Evolutionary conservation across 1,284 basidiomycete species (phyloP).

Genomic region (Ganoderma sinense): DNA sequence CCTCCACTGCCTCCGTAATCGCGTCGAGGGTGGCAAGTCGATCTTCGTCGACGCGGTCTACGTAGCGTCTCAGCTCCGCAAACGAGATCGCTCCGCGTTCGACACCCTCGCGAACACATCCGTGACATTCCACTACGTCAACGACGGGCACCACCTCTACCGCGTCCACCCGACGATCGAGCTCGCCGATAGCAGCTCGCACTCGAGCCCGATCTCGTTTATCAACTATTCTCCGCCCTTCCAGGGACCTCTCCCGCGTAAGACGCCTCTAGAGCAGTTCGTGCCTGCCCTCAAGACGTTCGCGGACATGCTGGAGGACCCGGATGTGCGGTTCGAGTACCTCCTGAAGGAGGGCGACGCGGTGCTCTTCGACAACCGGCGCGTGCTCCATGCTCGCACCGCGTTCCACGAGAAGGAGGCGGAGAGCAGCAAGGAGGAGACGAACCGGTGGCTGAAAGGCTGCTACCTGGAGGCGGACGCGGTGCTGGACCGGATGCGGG

Average conservation of each 20-base stretch:
- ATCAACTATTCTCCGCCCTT: conserved; percentile 97
- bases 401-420: conserved; percentile 61
- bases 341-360: conserved; percentile 86
- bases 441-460: conserved; percentile 85
- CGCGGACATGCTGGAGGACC: conserved; percentile 64
- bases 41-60: conserved; percentile 89
- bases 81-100: conserved; percentile 61
- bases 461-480: conserved; percentile 87
- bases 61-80: conserved; percentile 69
- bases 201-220: conserved; percentile 51
- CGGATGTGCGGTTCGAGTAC: conserved; percentile 67
- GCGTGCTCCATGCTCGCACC: conserved; percentile 90
- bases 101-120: conserved; percentile 65
- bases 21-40: conserved; percentile 85
- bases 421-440: conserved; percentile 50
- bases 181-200: conserved; percentile 46
- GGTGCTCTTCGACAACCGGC: conserved; percentile 92
- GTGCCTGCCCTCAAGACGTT: conserved; percentile 76
- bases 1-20: conserved; percentile 88
- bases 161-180: conserved; percentile 85
- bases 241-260: conserved; percentile 78
- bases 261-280: conserved; percentile 58
- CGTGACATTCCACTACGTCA: conserved; percentile 91
- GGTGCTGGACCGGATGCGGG: conserved; percentile 66
- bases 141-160: conserved; percentile 89